Base-by-base conservation (phyloP, 2,329 filamentous ascomycete genomes). In the Phialophora macrospora region DNA sequence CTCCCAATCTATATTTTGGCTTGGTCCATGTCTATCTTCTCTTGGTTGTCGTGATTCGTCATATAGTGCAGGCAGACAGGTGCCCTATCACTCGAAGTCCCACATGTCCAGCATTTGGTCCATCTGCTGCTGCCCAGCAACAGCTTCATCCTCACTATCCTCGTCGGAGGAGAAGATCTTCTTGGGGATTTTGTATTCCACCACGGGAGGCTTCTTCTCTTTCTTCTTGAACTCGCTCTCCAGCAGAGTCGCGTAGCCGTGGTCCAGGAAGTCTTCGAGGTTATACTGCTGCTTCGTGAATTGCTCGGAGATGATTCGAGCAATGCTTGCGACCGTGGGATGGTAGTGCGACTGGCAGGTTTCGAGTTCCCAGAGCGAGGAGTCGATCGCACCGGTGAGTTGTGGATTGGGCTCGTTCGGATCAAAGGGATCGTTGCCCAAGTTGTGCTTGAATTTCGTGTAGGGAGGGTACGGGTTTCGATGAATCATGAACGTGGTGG, bases 211-310 rank as follows among this genome's bases (percentile, higher is more conserved):
- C 80, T 90, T 96, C 51, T 91, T 87, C 78, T 94, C 96, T 65
- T 85, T 83, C 63, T 78, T 79, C 2, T 70, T 72, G 69, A 97
- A 82, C 77, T 99, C 95, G 2, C 89, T 89, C 67, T 95, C 91
- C 51, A 98, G 80, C 75, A 99, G 87, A 8, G 78, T 80, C 64
- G 79, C 76, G 78, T 98, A 99, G 0, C 92, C 94, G 77, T 98
- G 93, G 75, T 99, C 95, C 55, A 98, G 80, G 78, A 99, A 99
- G 75, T 99, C 95, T 75, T 99, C 95, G n/a, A 97, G 80, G 72
- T 93, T 95, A 78, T 98, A 99, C 2, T 90, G 85, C 71, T 93
- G 89, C 80, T 99, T 99, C 2, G 95, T 99, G 77, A 98, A 99
- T 77, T 98, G 95, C 79, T 98, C 93, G 2, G 91, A 91, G 64